Conservation (phyloP, 2,329 filamentous ascomycete genomes). For the Nothopassalora personata region DNA sequence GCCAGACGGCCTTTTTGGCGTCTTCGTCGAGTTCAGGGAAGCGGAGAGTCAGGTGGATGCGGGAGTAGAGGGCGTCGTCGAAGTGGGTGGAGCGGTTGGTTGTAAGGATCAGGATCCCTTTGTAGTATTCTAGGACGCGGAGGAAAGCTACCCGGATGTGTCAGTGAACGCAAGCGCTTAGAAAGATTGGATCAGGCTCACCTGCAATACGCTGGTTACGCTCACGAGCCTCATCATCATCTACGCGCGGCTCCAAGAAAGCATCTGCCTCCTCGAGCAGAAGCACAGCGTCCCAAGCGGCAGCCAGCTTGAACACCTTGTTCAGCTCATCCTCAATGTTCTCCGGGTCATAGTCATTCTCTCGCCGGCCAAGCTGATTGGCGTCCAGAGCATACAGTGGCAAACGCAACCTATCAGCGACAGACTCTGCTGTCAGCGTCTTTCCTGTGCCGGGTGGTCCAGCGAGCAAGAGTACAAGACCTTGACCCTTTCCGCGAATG, state of each 20-base stretch:
- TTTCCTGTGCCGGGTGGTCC: constrained; percentile 50
- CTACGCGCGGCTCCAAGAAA: constrained; percentile 37
- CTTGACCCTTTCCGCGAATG: constrained; percentile 47
- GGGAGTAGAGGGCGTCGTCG: constrained; percentile 34
- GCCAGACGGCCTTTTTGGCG: constrained; percentile 60
- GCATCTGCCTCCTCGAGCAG: constrained; percentile 50
- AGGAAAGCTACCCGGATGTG: constrained; percentile 31
- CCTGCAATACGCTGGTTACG: constrained; percentile 38
- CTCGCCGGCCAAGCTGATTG: not conserved
- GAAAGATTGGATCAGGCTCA: not conserved
- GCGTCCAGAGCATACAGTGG: constrained; percentile 1
- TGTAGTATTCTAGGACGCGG: constrained; percentile 33
- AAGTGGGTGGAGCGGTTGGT: constrained; percentile 35
- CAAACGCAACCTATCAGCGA: constrained; percentile 46
- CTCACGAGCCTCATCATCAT: constrained; percentile 35
- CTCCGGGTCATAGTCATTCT: constrained; percentile 15
- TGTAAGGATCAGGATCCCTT: constrained; percentile 38
- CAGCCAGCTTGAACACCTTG: constrained; percentile 43
- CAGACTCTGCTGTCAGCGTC: constrained; percentile 47
- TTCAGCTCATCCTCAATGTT: constrained; percentile 41
- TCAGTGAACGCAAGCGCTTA: not conserved
- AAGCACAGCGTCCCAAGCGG: constrained; percentile 48
- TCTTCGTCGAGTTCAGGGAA: constrained; percentile 10
- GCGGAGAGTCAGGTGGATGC: constrained; percentile 31
- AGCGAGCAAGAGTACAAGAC: constrained; percentile 48